Base-by-base conservation (phyloP, 2,329 filamentous ascomycete genomes). In the Berkeleyomyces rouxiae region DNA sequence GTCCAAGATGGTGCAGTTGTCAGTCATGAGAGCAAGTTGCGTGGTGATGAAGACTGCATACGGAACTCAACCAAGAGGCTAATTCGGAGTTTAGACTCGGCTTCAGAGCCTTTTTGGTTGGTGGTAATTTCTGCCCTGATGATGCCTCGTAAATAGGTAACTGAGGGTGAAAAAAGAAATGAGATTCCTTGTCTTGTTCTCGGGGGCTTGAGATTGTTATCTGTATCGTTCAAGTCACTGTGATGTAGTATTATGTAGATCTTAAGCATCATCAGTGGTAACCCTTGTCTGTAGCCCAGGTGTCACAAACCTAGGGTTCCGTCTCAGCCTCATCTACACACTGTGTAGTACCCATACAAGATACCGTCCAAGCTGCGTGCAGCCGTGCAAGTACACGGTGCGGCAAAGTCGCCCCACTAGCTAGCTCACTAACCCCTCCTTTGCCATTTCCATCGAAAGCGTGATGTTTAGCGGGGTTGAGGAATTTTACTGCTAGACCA, bases 381-480 rank as follows among this genome's bases (percentile, higher is more conserved):
- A 55, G 9, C 51, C 33, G 51, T 55, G 51, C 49, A 33, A 53
- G 2, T 13, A 39, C 11, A 55, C 51, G 39, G 51, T 55, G 51
- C 51, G 16, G 5, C 33, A 51, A 51, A 39, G 47, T 23, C 31
- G 2, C 23, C n/a, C 33, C n/a, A 47, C 42, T n/a, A 11, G 33
- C 43, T 36, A 11, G 33, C 43, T 36, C 33, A 59, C 58, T 60
- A 60, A n/a, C 58, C 51, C 51, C 51, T 55, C 51, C 51, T 55
- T 55, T 11, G 51, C 44, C 58, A 47, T 31, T 43, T 59, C 47
- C 46, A 59, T 33, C 7, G 40, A 13, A 60, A 23, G 23, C 23
- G 23, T 23, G 42, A 47, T 43, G 44, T 60, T 60, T 60, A 42
- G 58, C 58, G 58, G 58, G 58, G 58, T 59, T 44, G 57, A 59